Evolutionary conservation across 2,329 filamentous ascomycete genomes (phyloP).

Genomic region (Exserohilum rostratum): DNA sequence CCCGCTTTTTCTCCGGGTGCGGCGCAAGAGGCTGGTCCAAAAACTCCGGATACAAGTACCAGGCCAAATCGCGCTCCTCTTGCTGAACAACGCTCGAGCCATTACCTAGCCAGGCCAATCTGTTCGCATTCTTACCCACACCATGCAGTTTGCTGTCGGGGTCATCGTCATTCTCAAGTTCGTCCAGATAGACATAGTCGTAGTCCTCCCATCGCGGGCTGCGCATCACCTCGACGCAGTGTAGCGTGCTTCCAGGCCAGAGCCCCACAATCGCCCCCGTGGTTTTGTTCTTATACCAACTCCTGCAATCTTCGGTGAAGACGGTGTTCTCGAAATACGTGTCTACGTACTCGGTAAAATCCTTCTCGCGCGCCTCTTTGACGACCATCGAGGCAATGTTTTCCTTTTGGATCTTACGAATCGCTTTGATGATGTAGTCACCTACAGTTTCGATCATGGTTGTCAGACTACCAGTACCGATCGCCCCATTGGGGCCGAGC

Average conservation of each 20-base stretch:
- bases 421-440: constrained; percentile 48
- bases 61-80: constrained; percentile 48
- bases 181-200: constrained; percentile 37
- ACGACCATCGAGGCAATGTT: constrained; percentile 48
- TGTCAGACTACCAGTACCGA: constrained; percentile 49
- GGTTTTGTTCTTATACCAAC: constrained; percentile 44
- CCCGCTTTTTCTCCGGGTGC: constrained; percentile 49
- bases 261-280: constrained; percentile 38
- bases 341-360: constrained; percentile 42
- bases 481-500: constrained; percentile 51
- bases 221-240: constrained; percentile 42
- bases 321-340: constrained; percentile 44
- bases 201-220: constrained; percentile 46
- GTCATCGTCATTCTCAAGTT: constrained; percentile 15
- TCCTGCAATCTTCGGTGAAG: constrained; percentile 42
- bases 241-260: constrained; percentile 43
- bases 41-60: constrained; percentile 52
- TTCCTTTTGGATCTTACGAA: constrained; percentile 53
- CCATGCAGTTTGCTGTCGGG: constrained; percentile 10
- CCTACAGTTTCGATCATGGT: constrained; percentile 51
- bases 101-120: constrained; percentile 43
- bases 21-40: constrained; percentile 42
- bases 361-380: constrained; percentile 32
- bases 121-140: constrained; percentile 30
- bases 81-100: constrained; percentile 36